Evolutionary conservation across 225 moss, liverwort and hornwort species (phyloP).

Genomic region (Bryoerythrophyllum caledonicum): DNA sequence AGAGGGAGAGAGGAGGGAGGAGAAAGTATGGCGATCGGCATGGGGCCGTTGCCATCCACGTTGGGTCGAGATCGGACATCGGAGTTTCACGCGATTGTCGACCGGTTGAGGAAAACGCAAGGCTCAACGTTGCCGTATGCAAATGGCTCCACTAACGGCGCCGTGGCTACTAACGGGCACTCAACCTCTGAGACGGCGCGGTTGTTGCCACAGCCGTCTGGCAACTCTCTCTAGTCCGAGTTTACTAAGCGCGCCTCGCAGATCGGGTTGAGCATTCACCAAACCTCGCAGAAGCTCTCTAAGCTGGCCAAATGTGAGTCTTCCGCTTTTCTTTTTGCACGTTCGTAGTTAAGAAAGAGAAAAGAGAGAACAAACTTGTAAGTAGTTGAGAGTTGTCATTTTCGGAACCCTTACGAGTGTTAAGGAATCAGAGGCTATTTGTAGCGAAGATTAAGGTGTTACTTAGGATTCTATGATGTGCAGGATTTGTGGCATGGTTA

Average conservation of each 20-base stretch:
- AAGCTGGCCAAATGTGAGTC: constrained; percentile 78
- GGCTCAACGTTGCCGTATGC: constrained; percentile 10
- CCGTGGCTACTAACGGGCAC: no score
- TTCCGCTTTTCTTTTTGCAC: background rate
- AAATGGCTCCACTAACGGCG: constrained; percentile 25
- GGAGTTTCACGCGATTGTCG: constrained; percentile 33
- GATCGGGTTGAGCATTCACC: constrained; percentile 82
- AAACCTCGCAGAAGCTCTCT: constrained; percentile 72
- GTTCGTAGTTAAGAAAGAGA: no score
- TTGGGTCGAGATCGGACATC: constrained; percentile 35
- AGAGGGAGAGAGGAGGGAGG: no score
- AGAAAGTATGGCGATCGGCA: no score
- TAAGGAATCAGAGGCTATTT: no score
- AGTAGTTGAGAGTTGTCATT: no score
- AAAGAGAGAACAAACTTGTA: no score
- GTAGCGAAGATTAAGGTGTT: no score
- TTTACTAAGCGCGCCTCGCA: constrained; percentile 70
- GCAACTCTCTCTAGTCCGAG: constrained; percentile 67
- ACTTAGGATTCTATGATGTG: no score
- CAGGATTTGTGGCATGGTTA: no score
- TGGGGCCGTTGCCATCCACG: constrained; percentile 32
- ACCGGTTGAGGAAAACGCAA: constrained; percentile 38
- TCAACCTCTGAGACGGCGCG: constrained; percentile 31
- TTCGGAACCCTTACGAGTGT: no score
- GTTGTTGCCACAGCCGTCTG: constrained; percentile 35